These are phyloP conservation scores for Sicyos edulis DNA, from an alignment of 306 rosid species.

Conservation along the genomic window DNA sequence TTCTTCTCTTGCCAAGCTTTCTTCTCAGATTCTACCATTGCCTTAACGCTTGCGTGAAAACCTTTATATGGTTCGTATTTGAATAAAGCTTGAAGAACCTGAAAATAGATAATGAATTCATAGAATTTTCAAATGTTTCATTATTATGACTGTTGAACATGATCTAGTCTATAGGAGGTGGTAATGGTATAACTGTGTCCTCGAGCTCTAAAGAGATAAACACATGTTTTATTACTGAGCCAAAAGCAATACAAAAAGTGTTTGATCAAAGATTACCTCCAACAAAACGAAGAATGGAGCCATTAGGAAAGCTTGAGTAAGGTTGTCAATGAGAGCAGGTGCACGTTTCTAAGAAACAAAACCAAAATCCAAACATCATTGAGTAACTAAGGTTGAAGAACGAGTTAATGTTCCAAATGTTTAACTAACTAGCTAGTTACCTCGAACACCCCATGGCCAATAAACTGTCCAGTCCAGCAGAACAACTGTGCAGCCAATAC, in stretches of 20 bases:
- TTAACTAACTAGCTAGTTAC: slow-evolving; percentile 26
- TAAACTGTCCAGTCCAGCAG: slow-evolving; percentile 38
- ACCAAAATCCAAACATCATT: neutral
- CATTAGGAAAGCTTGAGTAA: slow-evolving; percentile 69
- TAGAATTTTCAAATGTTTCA: neutral
- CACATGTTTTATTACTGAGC: neutral
- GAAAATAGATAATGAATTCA: slow-evolving; percentile 11
- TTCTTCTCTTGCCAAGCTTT: slow-evolving; percentile 54
- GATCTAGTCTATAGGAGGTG: neutral
- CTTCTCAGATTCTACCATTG: slow-evolving; percentile 43
- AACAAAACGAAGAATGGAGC: slow-evolving; percentile 87
- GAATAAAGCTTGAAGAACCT: slow-evolving; percentile 55
- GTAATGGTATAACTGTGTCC: no score
- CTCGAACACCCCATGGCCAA: slow-evolving; percentile 36
- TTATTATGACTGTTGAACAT: neutral
- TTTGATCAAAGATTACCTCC: slow-evolving; percentile 44
- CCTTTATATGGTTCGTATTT: slow-evolving; percentile 70
- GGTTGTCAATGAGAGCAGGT: slow-evolving; percentile 79
- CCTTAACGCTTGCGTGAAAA: slow-evolving; percentile 51
- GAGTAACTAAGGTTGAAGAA: neutral
- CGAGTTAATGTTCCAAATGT: slow-evolving; percentile 5
- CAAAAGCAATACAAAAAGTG: neutral
- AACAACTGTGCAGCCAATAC: slow-evolving; percentile 30
- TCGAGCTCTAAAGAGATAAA: no score
- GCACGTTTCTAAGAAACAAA: slow-evolving; percentile 47